A percentile compares a stretch with the other conserved stretches of the same genome.
Evolutionary conservation across 352 stramenopile genomes (phyloP).

Genomic region (Pilasporangium apinafurcum): DNA sequence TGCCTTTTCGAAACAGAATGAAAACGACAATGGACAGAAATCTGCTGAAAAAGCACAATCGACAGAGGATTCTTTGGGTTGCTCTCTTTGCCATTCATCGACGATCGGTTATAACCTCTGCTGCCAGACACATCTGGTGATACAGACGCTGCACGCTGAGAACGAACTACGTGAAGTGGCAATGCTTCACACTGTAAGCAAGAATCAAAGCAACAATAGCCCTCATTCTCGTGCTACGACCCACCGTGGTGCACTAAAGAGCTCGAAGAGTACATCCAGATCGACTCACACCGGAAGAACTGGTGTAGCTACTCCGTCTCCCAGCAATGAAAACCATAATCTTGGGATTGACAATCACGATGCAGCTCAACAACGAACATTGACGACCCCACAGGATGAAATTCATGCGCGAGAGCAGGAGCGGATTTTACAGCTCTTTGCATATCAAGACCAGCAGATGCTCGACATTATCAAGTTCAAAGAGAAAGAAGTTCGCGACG

Average conservation of each 20-base stretch:
- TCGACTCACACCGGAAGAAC: no score
- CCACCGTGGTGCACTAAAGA: no score
- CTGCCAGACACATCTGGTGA: conserved; percentile 48
- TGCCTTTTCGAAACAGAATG: background rate
- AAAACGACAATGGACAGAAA: background rate
- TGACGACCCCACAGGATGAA: no score
- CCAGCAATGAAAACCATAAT: no score
- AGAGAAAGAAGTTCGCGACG: conserved; percentile 33
- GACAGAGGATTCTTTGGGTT: no score
- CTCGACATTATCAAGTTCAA: conserved; percentile 60
- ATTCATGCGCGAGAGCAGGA: no score
- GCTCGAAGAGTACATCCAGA: no score
- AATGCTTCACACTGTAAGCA: background rate
- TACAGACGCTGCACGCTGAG: conserved; percentile 35
- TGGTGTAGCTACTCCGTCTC: no score
- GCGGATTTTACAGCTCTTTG: conserved; percentile 43
- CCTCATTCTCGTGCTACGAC: no score
- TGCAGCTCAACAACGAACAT: background rate
- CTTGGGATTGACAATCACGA: no score
- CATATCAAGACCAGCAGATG: conserved; percentile 45
- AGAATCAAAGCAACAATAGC: background rate
- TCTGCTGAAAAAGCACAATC: background rate
- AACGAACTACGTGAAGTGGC: conserved; percentile 5
- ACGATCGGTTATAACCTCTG: conserved; percentile 63
- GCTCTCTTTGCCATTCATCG: conserved; percentile 43